Evolutionary conservation across 148 eudicot species (phyloP).

Genomic region (Dysphania ambrosioides): DNA sequence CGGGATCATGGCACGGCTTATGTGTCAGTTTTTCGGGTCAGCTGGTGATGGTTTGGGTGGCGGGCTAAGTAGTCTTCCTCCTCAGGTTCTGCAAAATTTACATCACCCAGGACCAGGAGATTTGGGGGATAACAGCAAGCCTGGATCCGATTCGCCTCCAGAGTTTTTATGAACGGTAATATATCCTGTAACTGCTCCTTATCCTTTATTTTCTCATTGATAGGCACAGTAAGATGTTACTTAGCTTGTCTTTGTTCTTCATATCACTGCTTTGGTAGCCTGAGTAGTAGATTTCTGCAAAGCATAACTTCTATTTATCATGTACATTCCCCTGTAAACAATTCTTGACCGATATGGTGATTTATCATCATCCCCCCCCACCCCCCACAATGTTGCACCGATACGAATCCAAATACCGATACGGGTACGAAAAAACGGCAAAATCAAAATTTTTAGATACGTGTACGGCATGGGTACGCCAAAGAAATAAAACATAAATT

Average conservation of each 20-base stretch:
- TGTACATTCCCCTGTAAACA: not conserved
- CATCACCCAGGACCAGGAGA: constrained; percentile 70
- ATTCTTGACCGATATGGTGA: not conserved
- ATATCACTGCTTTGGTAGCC: not conserved
- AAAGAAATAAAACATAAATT: too few relatives aligned
- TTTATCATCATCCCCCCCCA: too few relatives aligned
- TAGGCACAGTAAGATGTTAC: constrained; percentile 12
- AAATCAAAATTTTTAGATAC: too few relatives aligned
- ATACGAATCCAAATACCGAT: too few relatives aligned
- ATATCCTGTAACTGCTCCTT: constrained; percentile 6
- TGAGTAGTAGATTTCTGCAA: not conserved
- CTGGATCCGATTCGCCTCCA: constrained; percentile 58
- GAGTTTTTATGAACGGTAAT: constrained; percentile 58
- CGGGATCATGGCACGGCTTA: constrained; percentile 61
- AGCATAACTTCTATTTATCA: not conserved
- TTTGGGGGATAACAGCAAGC: constrained; percentile 60
- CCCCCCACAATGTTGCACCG: too few relatives aligned
- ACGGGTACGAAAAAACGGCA: too few relatives aligned
- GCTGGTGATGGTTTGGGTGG: constrained; percentile 60
- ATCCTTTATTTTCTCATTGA: constrained; percentile 13
- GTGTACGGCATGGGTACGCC: too few relatives aligned
- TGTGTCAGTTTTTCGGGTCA: constrained; percentile 74
- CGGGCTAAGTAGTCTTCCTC: constrained; percentile 53
- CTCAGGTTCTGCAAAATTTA: constrained; percentile 65
- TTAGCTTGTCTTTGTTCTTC: too few relatives aligned